Conservation (phyloP, 768 basidiomycete genomes). For the Mycena alexandri region DNA sequence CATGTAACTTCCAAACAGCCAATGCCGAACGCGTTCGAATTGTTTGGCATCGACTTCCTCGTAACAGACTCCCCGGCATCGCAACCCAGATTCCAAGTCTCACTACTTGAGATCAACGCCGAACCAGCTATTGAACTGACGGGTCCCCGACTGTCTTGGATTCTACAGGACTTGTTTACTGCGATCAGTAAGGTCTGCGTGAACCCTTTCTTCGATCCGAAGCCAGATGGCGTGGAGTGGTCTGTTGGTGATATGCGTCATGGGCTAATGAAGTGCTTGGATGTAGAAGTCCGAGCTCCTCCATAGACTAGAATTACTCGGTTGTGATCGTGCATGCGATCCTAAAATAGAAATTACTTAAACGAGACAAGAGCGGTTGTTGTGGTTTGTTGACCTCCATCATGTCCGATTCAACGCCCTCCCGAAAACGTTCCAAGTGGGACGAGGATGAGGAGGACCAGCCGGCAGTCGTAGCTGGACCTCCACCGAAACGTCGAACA, state of each 20-base stretch:
- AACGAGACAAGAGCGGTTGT: constrained; percentile 23
- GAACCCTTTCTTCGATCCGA: constrained; percentile 68
- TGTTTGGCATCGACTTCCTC: constrained; percentile 95
- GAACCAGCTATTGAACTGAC: constrained; percentile 97
- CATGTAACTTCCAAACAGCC: constrained; percentile 60
- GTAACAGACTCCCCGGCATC: constrained; percentile 41
- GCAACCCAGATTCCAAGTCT: constrained; percentile 63
- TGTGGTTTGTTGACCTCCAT: constrained; percentile 4
- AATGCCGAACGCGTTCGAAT: constrained; percentile 92
- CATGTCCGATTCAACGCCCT: constrained; percentile 64
- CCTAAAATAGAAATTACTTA: neutral
- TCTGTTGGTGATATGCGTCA: constrained; percentile 63
- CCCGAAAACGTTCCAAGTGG: constrained; percentile 86
- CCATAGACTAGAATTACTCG: constrained; percentile 8
- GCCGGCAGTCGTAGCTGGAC: constrained; percentile 48
- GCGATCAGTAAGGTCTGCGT: constrained; percentile 78
- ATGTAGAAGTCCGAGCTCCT: constrained; percentile 60
- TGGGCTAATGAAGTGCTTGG: constrained; percentile 77
- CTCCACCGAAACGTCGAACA: constrained; percentile 66
- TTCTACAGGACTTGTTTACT: constrained; percentile 84
- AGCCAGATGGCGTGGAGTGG: constrained; percentile 50
- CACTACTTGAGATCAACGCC: constrained; percentile 92
- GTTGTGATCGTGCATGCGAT: too few species aligned
- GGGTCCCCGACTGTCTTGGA: constrained; percentile 83
- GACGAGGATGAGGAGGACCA: constrained; percentile 59